Percentiles rank a stretch among this genome's conserved stretches.
Conservation (phyloP, 1,139 yeast genomes). For the Candida smagusa region DNA sequence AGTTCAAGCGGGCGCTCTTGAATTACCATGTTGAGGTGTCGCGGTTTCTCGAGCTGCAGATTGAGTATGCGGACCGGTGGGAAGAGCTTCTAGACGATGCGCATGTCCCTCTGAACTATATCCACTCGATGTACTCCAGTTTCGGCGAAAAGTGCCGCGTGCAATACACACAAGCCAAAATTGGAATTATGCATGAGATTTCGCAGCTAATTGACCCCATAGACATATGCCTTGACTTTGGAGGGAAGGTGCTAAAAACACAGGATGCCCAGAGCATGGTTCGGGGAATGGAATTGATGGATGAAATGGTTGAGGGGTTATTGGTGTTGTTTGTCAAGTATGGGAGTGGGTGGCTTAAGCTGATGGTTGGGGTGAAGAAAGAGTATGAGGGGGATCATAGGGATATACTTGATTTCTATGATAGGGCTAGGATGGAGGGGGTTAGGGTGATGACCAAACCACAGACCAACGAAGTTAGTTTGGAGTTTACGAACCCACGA, state of each 20-base stretch:
- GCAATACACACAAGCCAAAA: constrained; percentile 7
- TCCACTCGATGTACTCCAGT: constrained; percentile 17
- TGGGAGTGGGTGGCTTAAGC: constrained; percentile 10
- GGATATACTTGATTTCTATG: background rate
- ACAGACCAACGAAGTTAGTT: too few relatives aligned
- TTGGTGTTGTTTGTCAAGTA: constrained; percentile 5
- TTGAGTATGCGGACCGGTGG: constrained; percentile 17
- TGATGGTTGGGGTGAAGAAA: constrained; percentile 11
- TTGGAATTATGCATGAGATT: constrained; percentile 6
- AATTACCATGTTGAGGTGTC: constrained; percentile 1
- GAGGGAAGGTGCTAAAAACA: constrained; percentile 7
- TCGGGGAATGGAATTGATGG: constrained; percentile 9
- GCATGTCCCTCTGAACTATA: constrained; percentile 4
- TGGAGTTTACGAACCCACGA: background rate
- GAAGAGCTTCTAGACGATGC: constrained; percentile 9
- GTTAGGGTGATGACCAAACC: too few relatives aligned
- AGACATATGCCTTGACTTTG: constrained; percentile 6
- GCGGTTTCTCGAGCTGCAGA: constrained; percentile 14
- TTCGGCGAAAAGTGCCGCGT: constrained; percentile 15
- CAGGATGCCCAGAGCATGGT: background rate
- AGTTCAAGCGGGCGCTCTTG: constrained; percentile 2
- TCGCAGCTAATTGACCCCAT: constrained; percentile 5
- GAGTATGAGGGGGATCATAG: constrained; percentile 2
- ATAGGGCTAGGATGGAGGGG: background rate
- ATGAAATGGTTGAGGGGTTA: constrained; percentile 7